phyloP scores from a whole-genome alignment of 2,329 filamentous ascomycete genomes.

The Dissoconium aciculare region DNA sequence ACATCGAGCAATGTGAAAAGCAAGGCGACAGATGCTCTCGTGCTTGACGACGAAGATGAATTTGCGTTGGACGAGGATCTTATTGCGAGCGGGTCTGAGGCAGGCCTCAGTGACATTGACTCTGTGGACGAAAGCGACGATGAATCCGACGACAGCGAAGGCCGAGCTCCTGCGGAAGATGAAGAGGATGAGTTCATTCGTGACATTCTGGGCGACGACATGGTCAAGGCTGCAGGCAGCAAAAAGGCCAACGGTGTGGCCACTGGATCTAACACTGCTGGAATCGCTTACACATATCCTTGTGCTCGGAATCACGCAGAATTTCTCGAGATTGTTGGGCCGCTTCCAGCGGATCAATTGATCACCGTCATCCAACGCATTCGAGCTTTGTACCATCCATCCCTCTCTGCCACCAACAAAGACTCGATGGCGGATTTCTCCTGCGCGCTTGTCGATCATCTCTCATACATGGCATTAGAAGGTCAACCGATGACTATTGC shows the following conservation, averaged over 20 bases:
- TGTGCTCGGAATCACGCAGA: slow-evolving; percentile 70
- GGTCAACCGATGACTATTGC: slow-evolving; percentile 45
- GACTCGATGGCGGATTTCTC: slow-evolving; percentile 59
- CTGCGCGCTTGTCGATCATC: slow-evolving; percentile 49
- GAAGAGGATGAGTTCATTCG: slow-evolving; percentile 35
- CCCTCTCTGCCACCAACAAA: slow-evolving; percentile 74
- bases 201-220: slow-evolving; percentile 25
- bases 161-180: slow-evolving; percentile 23
- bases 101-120: slow-evolving; percentile 9
- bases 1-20: slow-evolving; percentile 29
- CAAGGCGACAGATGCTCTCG: slow-evolving; percentile 35
- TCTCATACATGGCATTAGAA: slow-evolving; percentile 43
- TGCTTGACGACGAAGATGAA: slow-evolving; percentile 85
- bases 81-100: slow-evolving; percentile 57
- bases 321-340: slow-evolving; percentile 49
- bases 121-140: slow-evolving; percentile 5
- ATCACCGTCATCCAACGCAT: slow-evolving; percentile 77
- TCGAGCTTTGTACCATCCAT: slow-evolving; percentile 80
- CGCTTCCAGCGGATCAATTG: slow-evolving; percentile 48
- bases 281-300: slow-evolving; percentile 67
- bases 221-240: slow-evolving; percentile 9
- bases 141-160: slow-evolving; percentile 6
- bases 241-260: slow-evolving; percentile 27
- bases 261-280: slow-evolving; percentile 23
- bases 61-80: slow-evolving; percentile 83